phyloP scores from a whole-genome alignment of 2,329 filamentous ascomycete genomes.

The Pseudocercospora crystallina region DNA sequence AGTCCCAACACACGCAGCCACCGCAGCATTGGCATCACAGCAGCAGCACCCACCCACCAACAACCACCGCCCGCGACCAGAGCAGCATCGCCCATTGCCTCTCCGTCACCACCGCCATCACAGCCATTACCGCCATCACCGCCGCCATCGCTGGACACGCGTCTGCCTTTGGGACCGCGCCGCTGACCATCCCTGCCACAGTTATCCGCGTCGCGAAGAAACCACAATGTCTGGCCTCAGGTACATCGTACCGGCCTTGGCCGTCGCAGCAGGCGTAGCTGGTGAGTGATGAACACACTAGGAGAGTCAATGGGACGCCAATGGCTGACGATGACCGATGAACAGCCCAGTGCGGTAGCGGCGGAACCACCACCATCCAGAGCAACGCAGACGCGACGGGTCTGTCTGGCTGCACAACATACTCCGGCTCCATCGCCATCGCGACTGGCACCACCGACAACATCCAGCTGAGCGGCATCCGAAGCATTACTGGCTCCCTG shows the following conservation, averaged over 20 bases:
- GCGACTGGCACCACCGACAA: conserved; percentile 54
- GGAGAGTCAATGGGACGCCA: conserved; percentile 23
- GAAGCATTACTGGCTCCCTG: conserved; percentile 60
- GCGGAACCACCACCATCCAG: conserved; percentile 59
- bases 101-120: not conserved
- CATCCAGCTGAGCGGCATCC: conserved; percentile 63
- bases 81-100: conserved; percentile 3
- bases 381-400: conserved; percentile 59
- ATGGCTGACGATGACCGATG: conserved; percentile 4
- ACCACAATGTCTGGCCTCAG: conserved; percentile 54
- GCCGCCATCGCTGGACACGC: conserved; percentile 3
- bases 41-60: not conserved
- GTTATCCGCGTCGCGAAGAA: conserved; percentile 21
- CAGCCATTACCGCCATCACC: not conserved
- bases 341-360: conserved; percentile 36
- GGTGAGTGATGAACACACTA: conserved; percentile 42
- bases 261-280: conserved; percentile 52
- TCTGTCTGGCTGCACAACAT: conserved; percentile 65
- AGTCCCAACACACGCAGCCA: conserved; percentile 2
- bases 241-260: conserved; percentile 58
- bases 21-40: not conserved
- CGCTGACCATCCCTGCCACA: conserved; percentile 19
- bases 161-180: conserved; percentile 6
- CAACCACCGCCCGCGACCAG: not conserved
- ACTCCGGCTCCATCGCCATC: conserved; percentile 68